phyloP scores from a whole-genome alignment of 305 asterid genomes.

The Fraxinus velutina region DNA sequence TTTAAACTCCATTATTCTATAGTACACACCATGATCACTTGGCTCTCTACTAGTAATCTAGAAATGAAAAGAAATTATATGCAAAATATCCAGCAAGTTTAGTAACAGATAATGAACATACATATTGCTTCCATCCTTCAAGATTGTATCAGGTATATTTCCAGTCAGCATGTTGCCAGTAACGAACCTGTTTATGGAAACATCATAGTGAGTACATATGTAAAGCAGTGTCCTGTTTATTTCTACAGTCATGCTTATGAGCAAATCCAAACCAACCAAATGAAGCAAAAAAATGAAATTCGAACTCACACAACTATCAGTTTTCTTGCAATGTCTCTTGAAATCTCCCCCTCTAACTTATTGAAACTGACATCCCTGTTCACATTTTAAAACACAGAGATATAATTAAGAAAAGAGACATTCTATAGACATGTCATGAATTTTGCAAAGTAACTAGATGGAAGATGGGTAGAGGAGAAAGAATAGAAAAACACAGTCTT shows the following conservation, averaged over 20 bases:
- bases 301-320: conserved; percentile 66
- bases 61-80: background rate
- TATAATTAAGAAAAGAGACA: background rate
- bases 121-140: conserved; percentile 74
- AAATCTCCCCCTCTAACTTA: conserved; percentile 60
- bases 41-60: background rate
- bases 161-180: conserved; percentile 77
- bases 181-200: conserved; percentile 48
- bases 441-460: background rate
- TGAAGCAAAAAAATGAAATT: conserved; percentile 5
- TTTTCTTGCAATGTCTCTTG: conserved; percentile 52
- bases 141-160: conserved; percentile 58
- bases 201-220: background rate
- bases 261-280: background rate
- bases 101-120: conserved; percentile 35
- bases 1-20: background rate
- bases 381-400: conserved; percentile 18
- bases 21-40: background rate
- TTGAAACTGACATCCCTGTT: conserved; percentile 88
- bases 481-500: background rate
- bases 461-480: background rate
- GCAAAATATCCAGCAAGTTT: background rate
- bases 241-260: background rate
- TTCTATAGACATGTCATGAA: background rate
- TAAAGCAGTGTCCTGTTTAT: background rate